Percentiles rank a stretch among this genome's conserved stretches.
Conservation (phyloP, 2,329 filamentous ascomycete genomes). For the Sordariomycetes sp. region DNA sequence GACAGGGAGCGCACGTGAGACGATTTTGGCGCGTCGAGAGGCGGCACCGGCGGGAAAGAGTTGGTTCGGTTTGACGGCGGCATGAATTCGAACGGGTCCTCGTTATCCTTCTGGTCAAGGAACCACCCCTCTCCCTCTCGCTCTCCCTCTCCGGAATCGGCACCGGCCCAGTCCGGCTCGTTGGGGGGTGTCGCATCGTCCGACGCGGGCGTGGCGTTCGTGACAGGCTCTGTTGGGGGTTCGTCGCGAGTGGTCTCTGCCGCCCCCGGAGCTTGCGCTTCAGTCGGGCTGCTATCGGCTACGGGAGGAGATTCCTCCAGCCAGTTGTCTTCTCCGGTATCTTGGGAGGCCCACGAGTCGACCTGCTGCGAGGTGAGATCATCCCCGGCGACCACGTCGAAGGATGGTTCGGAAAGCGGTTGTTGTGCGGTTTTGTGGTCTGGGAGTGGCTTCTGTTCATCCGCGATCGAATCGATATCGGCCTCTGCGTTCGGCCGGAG, state of each 20-base stretch:
- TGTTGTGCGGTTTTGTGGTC: neutral
- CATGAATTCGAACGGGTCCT: slow-evolving; percentile 50
- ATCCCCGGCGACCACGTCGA: neutral
- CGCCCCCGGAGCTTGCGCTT: slow-evolving; percentile 22
- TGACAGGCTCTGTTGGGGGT: neutral
- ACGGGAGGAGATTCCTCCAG: slow-evolving; percentile 30
- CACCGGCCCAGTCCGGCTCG: neutral
- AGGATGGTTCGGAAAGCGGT: slow-evolving; percentile 2
- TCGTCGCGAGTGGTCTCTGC: neutral
- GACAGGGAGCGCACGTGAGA: neutral
- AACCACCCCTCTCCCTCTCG: neutral
- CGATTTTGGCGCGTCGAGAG: slow-evolving; percentile 3
- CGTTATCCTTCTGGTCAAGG: neutral
- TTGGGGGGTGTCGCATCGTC: neutral
- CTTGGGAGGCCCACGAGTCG: slow-evolving; percentile 9
- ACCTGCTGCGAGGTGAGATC: neutral
- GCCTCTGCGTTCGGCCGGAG: slow-evolving; percentile 32
- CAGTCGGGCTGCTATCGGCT: slow-evolving; percentile 31
- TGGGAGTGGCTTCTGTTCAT: neutral
- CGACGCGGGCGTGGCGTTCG: neutral
- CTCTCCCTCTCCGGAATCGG: neutral
- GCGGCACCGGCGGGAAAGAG: slow-evolving; percentile 49
- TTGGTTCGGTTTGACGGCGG: slow-evolving; percentile 46
- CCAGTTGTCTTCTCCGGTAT: slow-evolving; percentile 5
- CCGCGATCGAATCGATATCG: neutral